Conservation (phyloP, 2,329 filamentous ascomycete species). For the Trichophyton benhamiae region DNA sequence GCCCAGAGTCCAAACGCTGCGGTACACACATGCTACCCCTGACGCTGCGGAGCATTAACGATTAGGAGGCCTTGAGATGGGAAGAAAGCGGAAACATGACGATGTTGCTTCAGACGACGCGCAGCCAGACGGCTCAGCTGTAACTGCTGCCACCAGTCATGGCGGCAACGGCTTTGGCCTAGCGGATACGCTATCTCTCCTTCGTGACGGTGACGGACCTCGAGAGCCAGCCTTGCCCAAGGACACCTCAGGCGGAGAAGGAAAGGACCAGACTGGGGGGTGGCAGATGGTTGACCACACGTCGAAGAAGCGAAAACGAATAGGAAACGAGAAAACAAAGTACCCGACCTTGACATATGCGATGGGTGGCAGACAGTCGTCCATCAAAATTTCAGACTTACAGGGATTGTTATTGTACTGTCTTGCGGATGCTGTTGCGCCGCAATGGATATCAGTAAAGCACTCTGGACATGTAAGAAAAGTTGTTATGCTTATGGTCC, state of each 20-base stretch:
- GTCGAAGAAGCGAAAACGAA: slow-evolving; percentile 23
- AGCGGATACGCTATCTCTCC: slow-evolving; percentile 22
- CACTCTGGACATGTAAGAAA: slow-evolving; percentile 50
- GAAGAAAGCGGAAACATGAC: slow-evolving; percentile 11
- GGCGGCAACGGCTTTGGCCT: slow-evolving; percentile 19
- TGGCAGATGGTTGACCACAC: slow-evolving; percentile 13
- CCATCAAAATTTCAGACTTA: slow-evolving; percentile 46
- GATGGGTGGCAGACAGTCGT: slow-evolving; percentile 42
- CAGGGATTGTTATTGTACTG: slow-evolving; percentile 49
- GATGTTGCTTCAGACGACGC: not conserved
- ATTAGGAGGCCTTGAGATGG: slow-evolving; percentile 6
- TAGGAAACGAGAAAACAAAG: slow-evolving; percentile 35
- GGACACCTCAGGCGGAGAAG: slow-evolving; percentile 6
- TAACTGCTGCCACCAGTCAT: not conserved
- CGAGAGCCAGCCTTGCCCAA: not conserved
- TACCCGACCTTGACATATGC: slow-evolving; percentile 44
- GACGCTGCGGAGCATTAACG: not conserved
- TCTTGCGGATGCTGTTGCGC: slow-evolving; percentile 48
- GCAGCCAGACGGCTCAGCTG: not conserved
- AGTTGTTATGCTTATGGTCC: slow-evolving; percentile 82
- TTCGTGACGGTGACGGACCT: slow-evolving; percentile 17
- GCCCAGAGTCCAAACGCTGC: not conserved
- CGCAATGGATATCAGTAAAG: slow-evolving; percentile 51
- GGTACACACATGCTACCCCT: not conserved
- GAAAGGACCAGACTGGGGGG: not conserved